A percentile compares a stretch with the other conserved stretches of the same genome.
Evolutionary conservation across 1,139 yeast species (phyloP).

Genomic region (Protomyces inouyei): DNA sequence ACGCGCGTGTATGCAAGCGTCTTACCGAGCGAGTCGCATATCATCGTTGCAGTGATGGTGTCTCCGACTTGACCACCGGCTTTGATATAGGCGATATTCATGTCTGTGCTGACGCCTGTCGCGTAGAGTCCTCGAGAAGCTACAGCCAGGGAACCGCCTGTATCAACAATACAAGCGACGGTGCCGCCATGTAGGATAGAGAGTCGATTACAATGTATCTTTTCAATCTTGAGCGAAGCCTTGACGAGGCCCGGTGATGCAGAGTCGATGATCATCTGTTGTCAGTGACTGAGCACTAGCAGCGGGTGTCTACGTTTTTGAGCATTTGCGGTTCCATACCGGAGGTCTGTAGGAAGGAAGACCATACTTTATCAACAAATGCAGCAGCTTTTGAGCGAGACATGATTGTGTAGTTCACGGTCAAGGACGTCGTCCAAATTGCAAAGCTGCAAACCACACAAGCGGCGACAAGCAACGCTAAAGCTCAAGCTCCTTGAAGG

Average conservation of each 20-base stretch:
- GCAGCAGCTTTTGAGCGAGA: slow-evolving; percentile 6
- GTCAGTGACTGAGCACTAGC: background rate
- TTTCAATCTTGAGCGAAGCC: slow-evolving; percentile 19
- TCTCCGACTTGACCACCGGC: slow-evolving; percentile 44
- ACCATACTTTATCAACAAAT: slow-evolving; percentile 38
- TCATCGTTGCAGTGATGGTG: slow-evolving; percentile 22
- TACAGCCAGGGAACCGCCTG: slow-evolving; percentile 47
- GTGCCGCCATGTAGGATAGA: slow-evolving; percentile 43
- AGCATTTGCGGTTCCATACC: slow-evolving; percentile 42
- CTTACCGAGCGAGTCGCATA: slow-evolving; percentile 40
- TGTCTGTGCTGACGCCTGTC: slow-evolving; percentile 47
- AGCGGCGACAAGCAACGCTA: background rate
- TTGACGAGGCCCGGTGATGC: slow-evolving; percentile 18
- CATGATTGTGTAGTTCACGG: background rate
- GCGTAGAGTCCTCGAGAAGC: slow-evolving; percentile 44
- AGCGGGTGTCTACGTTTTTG: slow-evolving; percentile 34
- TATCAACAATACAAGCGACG: slow-evolving; percentile 42
- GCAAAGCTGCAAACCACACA: background rate
- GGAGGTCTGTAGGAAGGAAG: slow-evolving; percentile 39
- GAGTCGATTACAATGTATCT: slow-evolving; percentile 16
- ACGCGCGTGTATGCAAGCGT: slow-evolving; percentile 45
- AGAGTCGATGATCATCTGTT: background rate
- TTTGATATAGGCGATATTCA: slow-evolving; percentile 43
- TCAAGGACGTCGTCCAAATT: background rate
- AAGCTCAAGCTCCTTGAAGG: no score